Evolutionary conservation across 805 yeast species (phyloP), one percentile per base, ranked within the genome.

Genomic region (Myxozyma kluyveri): DNA sequence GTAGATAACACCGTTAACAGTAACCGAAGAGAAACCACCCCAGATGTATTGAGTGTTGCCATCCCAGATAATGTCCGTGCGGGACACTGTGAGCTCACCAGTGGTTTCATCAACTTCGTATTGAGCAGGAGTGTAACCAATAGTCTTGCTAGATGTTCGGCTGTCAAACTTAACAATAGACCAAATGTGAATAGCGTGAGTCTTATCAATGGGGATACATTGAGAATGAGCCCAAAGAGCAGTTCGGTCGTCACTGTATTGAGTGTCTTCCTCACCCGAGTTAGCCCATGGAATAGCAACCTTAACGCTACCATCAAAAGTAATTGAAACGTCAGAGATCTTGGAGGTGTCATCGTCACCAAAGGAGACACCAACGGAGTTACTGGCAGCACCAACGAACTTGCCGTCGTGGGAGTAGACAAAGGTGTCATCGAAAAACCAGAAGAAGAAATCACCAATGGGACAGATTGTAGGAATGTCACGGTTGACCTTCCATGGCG

Each of bases 351-450:
- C 12, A 6, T 31, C 36, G 6, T 33, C 18, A 14, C 32, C 23
- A 12, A 26, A 18, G 14, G 51, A 47, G 19, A 54, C 35, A 31
- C 46, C 47, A 21, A 53, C 23, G 14, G 58, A 52, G 46, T 55
- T 55, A 18, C 49, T 40, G 10, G 59, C 54, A 3, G 51, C 51
- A 36, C 57, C 58, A n/a, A 42, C 50, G 23, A 53, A 54, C 2
- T 38, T 17, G 21, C 51, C 57, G 23, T 37, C 50, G 9, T 26
- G 17, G 29, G 24, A 31, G 42, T 48, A 53, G 19, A 39, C 59
- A 23, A 45, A 43, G 24, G 59, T 22, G 49, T 55, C 59, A 43
- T 48, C 54, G 27, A 55, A 55, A 42, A 55, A 54, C 59, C 59
- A 55, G 49, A 55, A 55, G 36, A 48, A 21, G 32, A 42, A 32